Conservation (phyloP, 2,329 filamentous ascomycete species). For the Colletotrichum camelliae region DNA sequence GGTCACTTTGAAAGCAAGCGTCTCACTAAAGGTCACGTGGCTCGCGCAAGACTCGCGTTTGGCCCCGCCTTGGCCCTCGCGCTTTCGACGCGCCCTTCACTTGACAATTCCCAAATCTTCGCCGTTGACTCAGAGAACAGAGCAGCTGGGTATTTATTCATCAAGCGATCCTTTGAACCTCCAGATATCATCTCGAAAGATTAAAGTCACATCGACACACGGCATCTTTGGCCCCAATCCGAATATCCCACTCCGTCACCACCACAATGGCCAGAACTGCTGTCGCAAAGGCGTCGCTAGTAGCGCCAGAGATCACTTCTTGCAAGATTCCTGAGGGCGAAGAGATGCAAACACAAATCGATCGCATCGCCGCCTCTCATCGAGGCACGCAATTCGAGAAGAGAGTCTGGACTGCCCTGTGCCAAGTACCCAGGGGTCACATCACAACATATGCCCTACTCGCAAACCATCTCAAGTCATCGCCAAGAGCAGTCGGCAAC, state of each 20-base stretch:
- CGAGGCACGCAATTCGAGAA: slow-evolving; percentile 61
- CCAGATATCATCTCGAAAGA: rapidly evolving
- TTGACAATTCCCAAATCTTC: slow-evolving; percentile 4
- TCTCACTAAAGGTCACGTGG: neutral
- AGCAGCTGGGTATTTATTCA: neutral
- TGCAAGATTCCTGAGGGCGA: slow-evolving; percentile 1
- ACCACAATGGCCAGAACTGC: slow-evolving; percentile 10
- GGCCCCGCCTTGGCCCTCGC: neutral
- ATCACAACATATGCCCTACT: slow-evolving; percentile 82
- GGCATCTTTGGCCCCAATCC: neutral
- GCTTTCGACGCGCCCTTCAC: slow-evolving; percentile 17
- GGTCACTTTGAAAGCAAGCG: neutral
- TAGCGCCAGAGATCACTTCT: neutral
- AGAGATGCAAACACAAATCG: slow-evolving; percentile 45
- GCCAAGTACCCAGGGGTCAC: slow-evolving; percentile 76
- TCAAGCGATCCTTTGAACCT: neutral
- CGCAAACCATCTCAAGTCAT: slow-evolving; percentile 70
- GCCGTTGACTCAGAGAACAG: neutral
- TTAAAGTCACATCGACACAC: neutral
- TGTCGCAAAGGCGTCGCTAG: neutral
- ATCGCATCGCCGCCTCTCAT: slow-evolving; percentile 47
- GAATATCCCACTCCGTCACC: neutral
- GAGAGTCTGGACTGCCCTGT: slow-evolving; percentile 72
- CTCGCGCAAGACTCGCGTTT: neutral
- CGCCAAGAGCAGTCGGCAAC: slow-evolving; percentile 78